A percentile compares a stretch with the other conserved stretches of the same genome.
These are phyloP conservation scores for Keithomyces neogunnii DNA, from an alignment of 2,329 filamentous ascomycete genomes.

Conservation along the genomic window DNA sequence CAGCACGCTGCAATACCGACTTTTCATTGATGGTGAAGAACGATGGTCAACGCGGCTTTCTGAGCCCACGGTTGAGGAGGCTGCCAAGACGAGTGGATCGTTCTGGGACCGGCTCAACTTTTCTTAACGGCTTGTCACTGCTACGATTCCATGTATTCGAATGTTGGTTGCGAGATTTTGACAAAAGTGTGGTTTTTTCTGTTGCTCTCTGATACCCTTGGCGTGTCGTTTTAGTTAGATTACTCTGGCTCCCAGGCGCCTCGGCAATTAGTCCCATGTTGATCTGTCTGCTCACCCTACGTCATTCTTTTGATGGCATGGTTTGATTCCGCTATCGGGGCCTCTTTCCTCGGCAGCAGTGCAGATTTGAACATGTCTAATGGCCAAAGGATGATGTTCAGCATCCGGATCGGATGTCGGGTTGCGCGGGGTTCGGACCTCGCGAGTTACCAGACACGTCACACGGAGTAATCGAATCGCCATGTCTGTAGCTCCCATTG, in stretches of 20 bases:
- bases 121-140: background rate
- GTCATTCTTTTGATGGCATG: background rate
- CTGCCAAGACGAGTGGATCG: slow-evolving; percentile 24
- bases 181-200: background rate
- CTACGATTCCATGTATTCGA: background rate
- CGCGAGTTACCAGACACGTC: background rate
- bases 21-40: slow-evolving; percentile 76
- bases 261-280: background rate
- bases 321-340: no score
- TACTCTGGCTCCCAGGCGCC: background rate
- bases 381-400: no score
- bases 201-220: slow-evolving; percentile 5
- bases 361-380: no score
- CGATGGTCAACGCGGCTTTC: slow-evolving; percentile 60
- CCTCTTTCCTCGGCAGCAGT: no score
- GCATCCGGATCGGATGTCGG: background rate
- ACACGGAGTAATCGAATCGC: no score
- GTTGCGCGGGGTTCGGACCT: background rate
- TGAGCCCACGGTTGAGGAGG: slow-evolving; percentile 27
- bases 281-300: background rate
- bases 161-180: background rate
- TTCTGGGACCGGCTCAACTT: slow-evolving; percentile 38
- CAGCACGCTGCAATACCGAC: slow-evolving; percentile 67
- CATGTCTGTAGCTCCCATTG: no score
- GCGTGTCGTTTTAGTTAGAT: background rate